Evolutionary conservation across 2,329 filamentous ascomycete species (phyloP).

Genomic region (Xylaria sp.): DNA sequence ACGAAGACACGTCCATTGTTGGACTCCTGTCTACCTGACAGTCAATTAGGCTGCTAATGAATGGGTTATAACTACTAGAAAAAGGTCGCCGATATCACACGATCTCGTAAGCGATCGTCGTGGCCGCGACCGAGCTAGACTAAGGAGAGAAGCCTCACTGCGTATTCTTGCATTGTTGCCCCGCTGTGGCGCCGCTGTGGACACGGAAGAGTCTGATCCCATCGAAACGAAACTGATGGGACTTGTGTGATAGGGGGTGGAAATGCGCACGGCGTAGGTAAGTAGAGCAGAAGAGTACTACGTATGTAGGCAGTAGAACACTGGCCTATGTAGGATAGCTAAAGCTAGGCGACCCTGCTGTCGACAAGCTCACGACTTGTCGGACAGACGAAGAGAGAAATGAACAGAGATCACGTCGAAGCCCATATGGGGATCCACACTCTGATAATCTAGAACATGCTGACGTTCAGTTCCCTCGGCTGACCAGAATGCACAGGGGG

Average conservation of each 20-base stretch:
- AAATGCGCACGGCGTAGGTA: too few relatives aligned
- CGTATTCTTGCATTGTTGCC: too few relatives aligned
- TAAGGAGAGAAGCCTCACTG: background rate
- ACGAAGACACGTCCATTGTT: background rate
- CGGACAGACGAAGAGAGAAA: background rate
- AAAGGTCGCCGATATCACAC: slow-evolving; percentile 10
- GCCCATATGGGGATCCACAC: background rate
- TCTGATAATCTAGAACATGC: background rate
- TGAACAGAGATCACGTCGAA: background rate
- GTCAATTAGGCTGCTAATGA: background rate
- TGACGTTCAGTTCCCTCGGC: background rate
- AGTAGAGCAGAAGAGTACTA: too few relatives aligned
- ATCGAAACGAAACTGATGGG: too few relatives aligned
- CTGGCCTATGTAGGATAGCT: background rate
- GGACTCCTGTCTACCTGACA: background rate
- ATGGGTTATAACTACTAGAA: background rate
- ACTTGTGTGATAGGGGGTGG: too few relatives aligned
- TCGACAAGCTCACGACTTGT: background rate
- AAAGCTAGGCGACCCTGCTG: background rate
- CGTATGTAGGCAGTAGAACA: background rate
- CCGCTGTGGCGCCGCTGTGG: too few relatives aligned
- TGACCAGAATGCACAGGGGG: slow-evolving; percentile 4
- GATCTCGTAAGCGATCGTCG: slow-evolving; percentile 35
- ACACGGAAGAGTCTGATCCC: background rate
- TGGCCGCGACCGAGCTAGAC: slow-evolving; percentile 41